Conservation (phyloP, 352 stramenopile genomes). For the Globisporangium echinulatum region DNA sequence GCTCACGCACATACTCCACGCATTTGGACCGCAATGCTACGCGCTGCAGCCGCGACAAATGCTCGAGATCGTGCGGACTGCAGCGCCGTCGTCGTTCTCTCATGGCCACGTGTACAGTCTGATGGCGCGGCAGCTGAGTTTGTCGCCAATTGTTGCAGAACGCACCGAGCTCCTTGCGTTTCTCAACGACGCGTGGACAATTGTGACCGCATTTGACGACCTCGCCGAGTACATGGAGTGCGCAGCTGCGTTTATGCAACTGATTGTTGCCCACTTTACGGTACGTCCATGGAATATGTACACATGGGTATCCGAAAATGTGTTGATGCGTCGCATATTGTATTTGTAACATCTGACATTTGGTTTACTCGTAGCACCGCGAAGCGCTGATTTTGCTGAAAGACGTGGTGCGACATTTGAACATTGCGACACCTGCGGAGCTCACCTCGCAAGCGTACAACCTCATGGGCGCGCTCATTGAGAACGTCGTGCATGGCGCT, state of each 20-base stretch:
- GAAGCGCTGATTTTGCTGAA: constrained; percentile 83
- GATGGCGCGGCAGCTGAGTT: constrained; percentile 53
- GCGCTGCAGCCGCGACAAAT: constrained; percentile 44
- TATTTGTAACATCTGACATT: neutral
- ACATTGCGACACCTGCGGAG: constrained; percentile 44
- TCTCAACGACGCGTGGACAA: constrained; percentile 82
- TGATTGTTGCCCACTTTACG: constrained; percentile 80
- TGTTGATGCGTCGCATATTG: too few relatives aligned
- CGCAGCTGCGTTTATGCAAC: constrained; percentile 77
- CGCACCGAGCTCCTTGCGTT: constrained; percentile 62
- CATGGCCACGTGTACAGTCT: constrained; percentile 71
- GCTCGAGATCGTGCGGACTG: constrained; percentile 57
- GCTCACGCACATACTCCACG: constrained; percentile 78
- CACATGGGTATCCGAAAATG: too few relatives aligned
- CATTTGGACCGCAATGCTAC: constrained; percentile 65
- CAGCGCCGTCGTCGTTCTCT: constrained; percentile 47
- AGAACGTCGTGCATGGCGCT: constrained; percentile 73
- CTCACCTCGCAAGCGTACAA: constrained; percentile 65
- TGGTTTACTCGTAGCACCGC: constrained; percentile 26
- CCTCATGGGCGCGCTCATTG: constrained; percentile 60
- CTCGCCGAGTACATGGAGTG: constrained; percentile 80
- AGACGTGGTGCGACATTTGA: constrained; percentile 80
- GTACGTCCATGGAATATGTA: constrained; percentile 12
- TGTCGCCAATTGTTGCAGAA: constrained; percentile 19
- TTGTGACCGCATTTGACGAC: constrained; percentile 62